These are phyloP conservation scores for Papilionanthe hybrid DNA, from an alignment of 116 monocot genomes.

Conservation along the genomic window DNA sequence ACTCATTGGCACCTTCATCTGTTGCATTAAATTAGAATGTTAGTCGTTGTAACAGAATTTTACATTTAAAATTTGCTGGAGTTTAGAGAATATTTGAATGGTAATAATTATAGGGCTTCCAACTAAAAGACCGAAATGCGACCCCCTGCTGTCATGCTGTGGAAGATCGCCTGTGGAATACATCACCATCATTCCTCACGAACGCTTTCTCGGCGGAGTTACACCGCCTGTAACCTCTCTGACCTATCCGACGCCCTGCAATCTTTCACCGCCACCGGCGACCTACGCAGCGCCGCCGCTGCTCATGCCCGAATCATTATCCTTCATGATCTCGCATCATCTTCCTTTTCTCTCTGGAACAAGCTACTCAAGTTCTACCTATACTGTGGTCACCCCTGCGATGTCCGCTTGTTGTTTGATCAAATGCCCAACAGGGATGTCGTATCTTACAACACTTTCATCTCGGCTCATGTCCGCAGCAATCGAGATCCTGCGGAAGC, in stretches of 20 bases:
- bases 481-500: background rate
- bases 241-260: slow-evolving; percentile 7
- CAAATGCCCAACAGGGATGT: slow-evolving; percentile 40
- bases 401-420: slow-evolving; percentile 35
- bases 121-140: background rate
- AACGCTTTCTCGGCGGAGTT: background rate
- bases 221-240: background rate
- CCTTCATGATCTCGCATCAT: background rate
- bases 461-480: slow-evolving; percentile 17
- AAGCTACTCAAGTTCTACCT: slow-evolving; percentile 53
- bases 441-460: slow-evolving; percentile 54
- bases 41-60: no score
- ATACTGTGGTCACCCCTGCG: background rate
- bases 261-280: background rate
- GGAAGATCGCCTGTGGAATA: background rate
- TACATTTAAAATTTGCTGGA: no score
- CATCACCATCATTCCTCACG: background rate
- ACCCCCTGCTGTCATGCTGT: background rate
- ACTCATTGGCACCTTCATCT: no score
- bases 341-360: slow-evolving; percentile 51
- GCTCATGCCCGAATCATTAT: slow-evolving; percentile 35
- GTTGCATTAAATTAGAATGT: no score
- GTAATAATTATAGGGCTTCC: no score
- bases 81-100: no score
- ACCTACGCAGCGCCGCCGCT: slow-evolving; percentile 4